These are phyloP conservation scores for Colletotrichum eremochloae DNA, from an alignment of 2,329 filamentous ascomycete species.

Conservation along the genomic window DNA sequence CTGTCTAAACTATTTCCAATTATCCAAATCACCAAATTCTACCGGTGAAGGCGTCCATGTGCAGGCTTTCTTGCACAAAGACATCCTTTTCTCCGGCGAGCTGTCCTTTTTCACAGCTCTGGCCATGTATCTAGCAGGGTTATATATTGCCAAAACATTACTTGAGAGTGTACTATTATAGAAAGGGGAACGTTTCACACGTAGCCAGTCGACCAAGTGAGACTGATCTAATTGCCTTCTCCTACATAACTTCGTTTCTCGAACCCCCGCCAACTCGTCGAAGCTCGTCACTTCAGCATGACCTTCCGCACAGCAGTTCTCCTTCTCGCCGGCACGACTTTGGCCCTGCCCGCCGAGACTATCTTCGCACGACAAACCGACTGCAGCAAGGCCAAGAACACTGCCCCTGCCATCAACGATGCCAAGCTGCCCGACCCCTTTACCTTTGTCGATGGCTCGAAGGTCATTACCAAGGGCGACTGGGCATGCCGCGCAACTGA, in stretches of 20 bases:
- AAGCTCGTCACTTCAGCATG: neutral
- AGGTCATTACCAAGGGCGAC: constrained; percentile 59
- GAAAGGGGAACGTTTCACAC: neutral
- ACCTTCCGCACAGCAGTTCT: neutral
- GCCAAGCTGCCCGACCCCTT: constrained; percentile 64
- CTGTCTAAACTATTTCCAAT: neutral
- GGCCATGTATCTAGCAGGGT: neutral
- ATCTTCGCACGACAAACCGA: constrained; percentile 54
- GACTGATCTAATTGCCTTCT: neutral
- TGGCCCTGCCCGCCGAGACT: constrained; percentile 51
- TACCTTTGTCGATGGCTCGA: constrained; percentile 57
- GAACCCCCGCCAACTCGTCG: neutral
- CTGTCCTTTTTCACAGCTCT: neutral
- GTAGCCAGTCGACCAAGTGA: neutral
- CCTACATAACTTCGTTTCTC: neutral
- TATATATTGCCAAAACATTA: neutral
- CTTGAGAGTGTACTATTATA: neutral
- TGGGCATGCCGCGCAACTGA: constrained; percentile 64
- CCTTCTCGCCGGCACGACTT: constrained; percentile 52
- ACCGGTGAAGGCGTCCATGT: no score
- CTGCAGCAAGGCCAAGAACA: constrained; percentile 51
- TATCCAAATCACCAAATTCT: constrained; percentile 4
- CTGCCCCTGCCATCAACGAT: constrained; percentile 53
- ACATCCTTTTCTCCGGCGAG: constrained; percentile 11
- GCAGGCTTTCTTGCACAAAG: neutral